phyloP scores from a whole-genome alignment of 163 green algal species.

The Scenedesmus sp. region DNA sequence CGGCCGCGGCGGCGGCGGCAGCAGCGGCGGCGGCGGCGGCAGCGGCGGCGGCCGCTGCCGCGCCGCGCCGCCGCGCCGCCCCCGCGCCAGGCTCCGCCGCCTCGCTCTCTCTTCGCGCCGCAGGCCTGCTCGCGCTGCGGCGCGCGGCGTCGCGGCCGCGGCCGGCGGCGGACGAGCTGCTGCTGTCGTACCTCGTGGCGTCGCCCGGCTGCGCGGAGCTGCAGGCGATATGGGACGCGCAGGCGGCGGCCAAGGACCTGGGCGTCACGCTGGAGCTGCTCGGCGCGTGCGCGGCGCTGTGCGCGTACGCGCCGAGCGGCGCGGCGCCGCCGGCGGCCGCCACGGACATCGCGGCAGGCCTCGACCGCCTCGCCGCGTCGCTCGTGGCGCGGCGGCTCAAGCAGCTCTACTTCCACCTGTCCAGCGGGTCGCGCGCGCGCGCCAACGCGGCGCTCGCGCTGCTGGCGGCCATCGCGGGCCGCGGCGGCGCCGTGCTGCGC shows the following conservation, averaged over 20 bases:
- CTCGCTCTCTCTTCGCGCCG: not conserved
- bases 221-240: conserved; percentile 30
- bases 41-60: not conserved
- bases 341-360: not conserved
- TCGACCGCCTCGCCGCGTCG: not conserved
- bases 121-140: conserved; percentile 19
- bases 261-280: conserved; percentile 23
- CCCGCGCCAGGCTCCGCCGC: not conserved
- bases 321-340: not conserved
- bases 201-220: conserved; percentile 19
- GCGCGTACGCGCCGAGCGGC: not conserved
- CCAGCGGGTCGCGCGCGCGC: not conserved
- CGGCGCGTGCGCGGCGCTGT: not conserved
- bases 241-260: conserved; percentile 17
- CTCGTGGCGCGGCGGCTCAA: conserved; percentile 42
- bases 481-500: conserved; percentile 23
- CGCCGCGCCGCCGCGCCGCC: not conserved
- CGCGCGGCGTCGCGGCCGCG: conserved; percentile 8
- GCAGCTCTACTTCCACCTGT: conserved; percentile 44
- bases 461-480: conserved; percentile 45
- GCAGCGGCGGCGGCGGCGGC: not conserved
- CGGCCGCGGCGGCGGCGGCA: not conserved
- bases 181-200: not conserved
- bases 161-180: conserved; percentile 31
- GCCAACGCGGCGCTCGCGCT: conserved; percentile 46